phyloP scores from a whole-genome alignment of 208 protist species.

The Trichomonas vaginalis region DNA sequence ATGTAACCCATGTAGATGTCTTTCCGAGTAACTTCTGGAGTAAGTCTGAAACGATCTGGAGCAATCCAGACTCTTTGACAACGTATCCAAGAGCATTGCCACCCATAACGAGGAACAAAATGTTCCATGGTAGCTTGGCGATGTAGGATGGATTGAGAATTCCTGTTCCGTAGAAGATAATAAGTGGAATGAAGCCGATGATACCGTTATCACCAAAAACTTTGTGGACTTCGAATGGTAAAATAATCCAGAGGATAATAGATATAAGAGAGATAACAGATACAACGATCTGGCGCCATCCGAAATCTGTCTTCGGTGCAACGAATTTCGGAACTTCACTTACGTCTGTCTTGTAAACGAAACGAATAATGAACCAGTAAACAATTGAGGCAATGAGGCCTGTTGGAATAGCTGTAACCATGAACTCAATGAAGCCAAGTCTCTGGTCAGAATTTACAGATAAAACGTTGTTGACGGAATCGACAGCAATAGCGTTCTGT shows the following conservation, averaged over 20 bases:
- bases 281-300: background rate
- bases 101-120: background rate
- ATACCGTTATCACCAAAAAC: background rate
- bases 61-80: background rate
- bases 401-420: background rate
- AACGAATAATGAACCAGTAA: background rate
- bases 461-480: background rate
- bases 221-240: background rate
- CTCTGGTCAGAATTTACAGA: too few species aligned
- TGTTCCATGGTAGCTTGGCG: background rate
- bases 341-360: background rate
- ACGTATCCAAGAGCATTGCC: background rate
- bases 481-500: background rate
- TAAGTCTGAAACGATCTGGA: background rate
- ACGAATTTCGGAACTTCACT: background rate
- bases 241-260: background rate
- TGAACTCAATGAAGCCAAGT: background rate
- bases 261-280: background rate
- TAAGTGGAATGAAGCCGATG: background rate
- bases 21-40: background rate
- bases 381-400: background rate
- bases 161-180: background rate
- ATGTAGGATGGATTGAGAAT: background rate
- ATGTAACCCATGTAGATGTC: background rate
- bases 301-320: background rate